Percentiles rank a stretch among this genome's conserved stretches.
Conservation (phyloP, 2,329 filamentous ascomycete species). For the Colletotrichum sp. region DNA sequence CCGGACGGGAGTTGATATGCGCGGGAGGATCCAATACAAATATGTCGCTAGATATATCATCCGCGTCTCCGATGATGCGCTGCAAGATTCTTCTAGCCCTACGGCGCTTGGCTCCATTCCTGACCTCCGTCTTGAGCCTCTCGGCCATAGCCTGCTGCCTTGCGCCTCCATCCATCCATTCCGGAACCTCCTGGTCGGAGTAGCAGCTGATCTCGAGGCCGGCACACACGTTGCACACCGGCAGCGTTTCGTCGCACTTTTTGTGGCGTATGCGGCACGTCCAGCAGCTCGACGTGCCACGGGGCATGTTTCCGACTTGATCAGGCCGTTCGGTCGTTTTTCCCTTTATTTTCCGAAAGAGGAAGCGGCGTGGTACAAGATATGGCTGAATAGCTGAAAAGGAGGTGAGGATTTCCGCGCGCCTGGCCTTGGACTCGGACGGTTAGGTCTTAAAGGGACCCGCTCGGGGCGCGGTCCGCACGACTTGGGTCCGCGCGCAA, state of each 20-base stretch:
- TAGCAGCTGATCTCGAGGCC: slow-evolving; percentile 62
- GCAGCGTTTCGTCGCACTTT: slow-evolving; percentile 61
- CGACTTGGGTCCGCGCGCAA: background rate
- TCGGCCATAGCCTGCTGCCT: slow-evolving; percentile 24
- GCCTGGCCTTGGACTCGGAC: background rate
- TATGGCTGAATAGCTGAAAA: background rate
- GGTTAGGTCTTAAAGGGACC: background rate
- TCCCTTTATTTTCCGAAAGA: background rate
- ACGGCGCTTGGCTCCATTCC: slow-evolving; percentile 17
- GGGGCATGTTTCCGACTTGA: background rate
- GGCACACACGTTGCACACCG: slow-evolving; percentile 55
- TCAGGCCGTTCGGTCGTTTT: background rate
- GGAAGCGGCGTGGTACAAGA: background rate
- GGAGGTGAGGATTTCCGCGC: background rate
- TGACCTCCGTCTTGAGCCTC: slow-evolving; percentile 25
- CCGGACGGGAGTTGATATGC: background rate
- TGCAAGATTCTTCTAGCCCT: slow-evolving; percentile 46
- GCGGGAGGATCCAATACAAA: background rate
- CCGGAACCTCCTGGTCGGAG: slow-evolving; percentile 55
- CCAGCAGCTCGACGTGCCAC: slow-evolving; percentile 55
- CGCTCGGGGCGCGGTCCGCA: background rate
- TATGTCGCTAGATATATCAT: background rate
- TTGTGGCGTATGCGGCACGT: slow-evolving; percentile 67
- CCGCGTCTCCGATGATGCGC: background rate
- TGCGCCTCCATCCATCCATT: slow-evolving; percentile 58